These are phyloP conservation scores for Coccinonectria pachysandricola DNA, from an alignment of 2,329 filamentous ascomycete species.

Conservation along the genomic window DNA sequence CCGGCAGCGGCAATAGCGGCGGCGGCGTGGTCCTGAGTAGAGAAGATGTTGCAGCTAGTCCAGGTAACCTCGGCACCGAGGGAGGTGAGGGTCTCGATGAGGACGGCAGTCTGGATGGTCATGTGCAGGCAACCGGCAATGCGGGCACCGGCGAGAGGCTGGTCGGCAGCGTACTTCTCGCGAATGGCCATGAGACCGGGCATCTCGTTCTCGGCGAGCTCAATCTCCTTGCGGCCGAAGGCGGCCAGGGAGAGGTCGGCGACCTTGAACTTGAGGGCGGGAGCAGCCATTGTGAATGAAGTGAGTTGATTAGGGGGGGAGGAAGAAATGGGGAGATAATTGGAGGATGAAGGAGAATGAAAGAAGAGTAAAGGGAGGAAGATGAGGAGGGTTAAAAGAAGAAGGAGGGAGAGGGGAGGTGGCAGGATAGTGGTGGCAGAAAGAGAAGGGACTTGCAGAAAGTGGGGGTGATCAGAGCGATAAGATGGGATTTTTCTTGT, in stretches of 20 bases:
- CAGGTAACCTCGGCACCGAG: constrained; percentile 98
- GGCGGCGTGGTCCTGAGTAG: constrained; percentile 95
- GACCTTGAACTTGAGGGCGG: constrained; percentile 94
- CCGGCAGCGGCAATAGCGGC: constrained; percentile 91
- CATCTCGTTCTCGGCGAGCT: constrained; percentile 95
- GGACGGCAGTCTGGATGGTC: constrained; percentile 99
- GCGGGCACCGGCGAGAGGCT: constrained; percentile 87
- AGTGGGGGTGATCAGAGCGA: too few relatives aligned
- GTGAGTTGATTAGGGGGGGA: constrained; percentile 14
- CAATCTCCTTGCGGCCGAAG: constrained; percentile 98
- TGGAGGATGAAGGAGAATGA: constrained; percentile 6
- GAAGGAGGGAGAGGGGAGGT: constrained; percentile 8
- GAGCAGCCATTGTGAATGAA: constrained; percentile 52
- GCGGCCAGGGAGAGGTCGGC: constrained; percentile 95
- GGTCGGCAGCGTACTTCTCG: constrained; percentile 80
- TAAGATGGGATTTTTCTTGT: constrained; percentile 17
- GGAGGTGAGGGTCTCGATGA: constrained; percentile 92
- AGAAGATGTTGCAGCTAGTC: constrained; percentile 99
- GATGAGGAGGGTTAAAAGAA: constrained; percentile 10
- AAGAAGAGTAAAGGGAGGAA: constrained; percentile 6
- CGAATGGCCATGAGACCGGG: constrained; percentile 95
- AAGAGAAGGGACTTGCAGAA: too few relatives aligned
- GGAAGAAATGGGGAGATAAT: constrained; percentile 10
- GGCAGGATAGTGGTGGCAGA: constrained; percentile 5
- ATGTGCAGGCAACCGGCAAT: constrained; percentile 98